phyloP scores from a whole-genome alignment of 352 stramenopile species.

The Globisporangium heterothallicum region DNA sequence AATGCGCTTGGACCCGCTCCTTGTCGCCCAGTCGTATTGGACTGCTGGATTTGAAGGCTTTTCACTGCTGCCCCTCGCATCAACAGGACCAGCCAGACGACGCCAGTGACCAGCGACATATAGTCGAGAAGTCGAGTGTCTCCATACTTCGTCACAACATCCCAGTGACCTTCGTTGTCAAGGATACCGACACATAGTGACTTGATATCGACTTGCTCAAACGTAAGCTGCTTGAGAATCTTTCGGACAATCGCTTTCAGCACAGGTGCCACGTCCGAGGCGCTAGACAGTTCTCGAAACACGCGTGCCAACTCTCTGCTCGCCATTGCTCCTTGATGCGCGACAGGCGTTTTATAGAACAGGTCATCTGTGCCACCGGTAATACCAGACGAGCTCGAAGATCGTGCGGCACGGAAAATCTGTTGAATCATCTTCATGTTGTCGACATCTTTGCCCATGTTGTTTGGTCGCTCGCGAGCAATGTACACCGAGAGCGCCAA shows the following conservation, averaged over 20 bases:
- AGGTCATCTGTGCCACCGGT: slow-evolving; percentile 36
- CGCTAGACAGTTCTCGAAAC: slow-evolving; percentile 72
- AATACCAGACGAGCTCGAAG: slow-evolving; percentile 7
- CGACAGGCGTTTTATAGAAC: slow-evolving; percentile 47
- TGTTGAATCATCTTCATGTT: slow-evolving; percentile 89
- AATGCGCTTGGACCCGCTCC: slow-evolving; percentile 24
- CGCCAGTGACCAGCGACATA: slow-evolving; percentile 68
- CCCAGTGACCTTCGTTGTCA: slow-evolving; percentile 70
- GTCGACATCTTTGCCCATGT: slow-evolving; percentile 81
- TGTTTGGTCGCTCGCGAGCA: slow-evolving; percentile 68
- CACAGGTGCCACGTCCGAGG: slow-evolving; percentile 69
- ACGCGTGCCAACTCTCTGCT: slow-evolving; percentile 74
- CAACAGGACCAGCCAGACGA: slow-evolving; percentile 71
- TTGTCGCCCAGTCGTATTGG: slow-evolving; percentile 35
- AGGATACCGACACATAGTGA: slow-evolving; percentile 73
- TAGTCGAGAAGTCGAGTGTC: slow-evolving; percentile 72
- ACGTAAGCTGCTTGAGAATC: slow-evolving; percentile 74
- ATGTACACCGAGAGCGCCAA: slow-evolving; percentile 69
- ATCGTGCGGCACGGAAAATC: slow-evolving; percentile 69
- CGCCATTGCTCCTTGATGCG: slow-evolving; percentile 55
- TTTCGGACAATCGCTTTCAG: slow-evolving; percentile 84
- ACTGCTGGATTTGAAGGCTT: slow-evolving; percentile 82
- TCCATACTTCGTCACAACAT: slow-evolving; percentile 47
- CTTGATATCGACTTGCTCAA: slow-evolving; percentile 81
- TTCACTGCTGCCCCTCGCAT: slow-evolving; percentile 78